These are phyloP conservation scores for Suillus cothurnatus DNA, from an alignment of 768 basidiomycete species.

Conservation along the genomic window DNA sequence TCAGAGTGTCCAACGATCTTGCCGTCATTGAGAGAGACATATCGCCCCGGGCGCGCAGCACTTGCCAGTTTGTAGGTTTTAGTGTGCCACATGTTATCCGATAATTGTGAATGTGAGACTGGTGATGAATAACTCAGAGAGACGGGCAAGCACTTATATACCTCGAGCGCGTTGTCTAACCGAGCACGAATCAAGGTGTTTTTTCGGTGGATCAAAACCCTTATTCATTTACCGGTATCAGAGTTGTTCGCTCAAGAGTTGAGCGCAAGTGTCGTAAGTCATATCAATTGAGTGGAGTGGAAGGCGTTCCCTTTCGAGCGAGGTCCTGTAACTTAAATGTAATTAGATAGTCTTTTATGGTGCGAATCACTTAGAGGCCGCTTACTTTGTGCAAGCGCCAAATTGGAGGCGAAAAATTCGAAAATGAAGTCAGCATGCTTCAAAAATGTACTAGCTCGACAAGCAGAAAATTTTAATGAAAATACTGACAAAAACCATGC, in stretches of 20 bases:
- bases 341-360: neutral
- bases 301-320: neutral
- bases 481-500: too few relatives aligned
- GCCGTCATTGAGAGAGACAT: neutral
- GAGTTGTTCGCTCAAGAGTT: neutral
- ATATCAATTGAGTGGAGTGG: neutral
- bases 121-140: neutral
- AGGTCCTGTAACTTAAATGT: neutral
- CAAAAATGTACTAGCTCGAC: too few relatives aligned
- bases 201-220: neutral
- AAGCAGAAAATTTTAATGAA: too few relatives aligned
- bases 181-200: neutral
- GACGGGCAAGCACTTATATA: neutral
- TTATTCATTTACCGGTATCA: neutral
- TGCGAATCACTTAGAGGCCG: too few relatives aligned
- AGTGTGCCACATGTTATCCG: neutral
- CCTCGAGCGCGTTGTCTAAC: neutral
- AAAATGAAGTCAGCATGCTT: too few relatives aligned
- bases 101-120: neutral
- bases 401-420: too few relatives aligned
- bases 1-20: neutral
- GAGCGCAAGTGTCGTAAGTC: neutral
- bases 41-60: neutral
- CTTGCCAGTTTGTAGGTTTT: neutral
- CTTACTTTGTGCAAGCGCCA: too few relatives aligned